phyloP scores from a whole-genome alignment of 2,329 filamentous ascomycete genomes.

The Pyrenophora teres region DNA sequence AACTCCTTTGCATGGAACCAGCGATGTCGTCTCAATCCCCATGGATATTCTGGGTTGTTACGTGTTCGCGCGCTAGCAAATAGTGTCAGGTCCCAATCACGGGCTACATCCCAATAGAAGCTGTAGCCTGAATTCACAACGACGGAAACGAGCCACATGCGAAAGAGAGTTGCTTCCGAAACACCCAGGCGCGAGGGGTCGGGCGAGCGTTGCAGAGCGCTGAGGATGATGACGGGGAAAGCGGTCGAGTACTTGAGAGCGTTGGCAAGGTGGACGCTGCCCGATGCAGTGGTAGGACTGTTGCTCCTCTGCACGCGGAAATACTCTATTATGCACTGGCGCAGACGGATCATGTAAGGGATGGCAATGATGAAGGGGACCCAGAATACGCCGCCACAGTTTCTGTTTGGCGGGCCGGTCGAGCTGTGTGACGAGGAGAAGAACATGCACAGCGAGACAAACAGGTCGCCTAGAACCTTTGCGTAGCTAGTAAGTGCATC shows the following conservation, averaged over 20 bases:
- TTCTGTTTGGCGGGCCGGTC: slow-evolving; percentile 79
- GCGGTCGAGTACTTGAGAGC: slow-evolving; percentile 92
- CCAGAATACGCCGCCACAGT: slow-evolving; percentile 76
- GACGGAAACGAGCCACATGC: slow-evolving; percentile 68
- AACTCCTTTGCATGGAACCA: slow-evolving; percentile 72
- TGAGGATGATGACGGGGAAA: slow-evolving; percentile 86
- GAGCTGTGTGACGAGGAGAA: slow-evolving; percentile 71
- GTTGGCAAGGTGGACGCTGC: slow-evolving; percentile 88
- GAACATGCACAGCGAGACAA: slow-evolving; percentile 91
- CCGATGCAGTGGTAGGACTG: slow-evolving; percentile 65
- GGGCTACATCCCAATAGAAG: slow-evolving; percentile 98
- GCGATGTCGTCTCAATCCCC: slow-evolving; percentile 75
- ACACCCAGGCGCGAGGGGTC: slow-evolving; percentile 57
- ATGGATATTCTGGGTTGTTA: slow-evolving; percentile 69
- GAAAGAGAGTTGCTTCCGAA: slow-evolving; percentile 60
- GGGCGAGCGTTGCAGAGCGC: slow-evolving; percentile 71
- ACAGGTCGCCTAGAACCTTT: slow-evolving; percentile 88
- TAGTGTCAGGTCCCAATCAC: slow-evolving; percentile 94
- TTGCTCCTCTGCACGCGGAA: slow-evolving; percentile 67
- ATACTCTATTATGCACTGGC: slow-evolving; percentile 92
- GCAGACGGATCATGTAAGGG: slow-evolving; percentile 82
- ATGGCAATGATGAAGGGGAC: slow-evolving; percentile 84
- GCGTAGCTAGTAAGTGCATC: slow-evolving; percentile 95
- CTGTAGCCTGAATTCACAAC: slow-evolving; percentile 86
- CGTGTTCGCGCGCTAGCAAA: slow-evolving; percentile 66